A percentile compares a stretch with the other conserved stretches of the same genome.
phyloP scores from a whole-genome alignment of 2,329 filamentous ascomycete species.

The Apiospora marii region DNA sequence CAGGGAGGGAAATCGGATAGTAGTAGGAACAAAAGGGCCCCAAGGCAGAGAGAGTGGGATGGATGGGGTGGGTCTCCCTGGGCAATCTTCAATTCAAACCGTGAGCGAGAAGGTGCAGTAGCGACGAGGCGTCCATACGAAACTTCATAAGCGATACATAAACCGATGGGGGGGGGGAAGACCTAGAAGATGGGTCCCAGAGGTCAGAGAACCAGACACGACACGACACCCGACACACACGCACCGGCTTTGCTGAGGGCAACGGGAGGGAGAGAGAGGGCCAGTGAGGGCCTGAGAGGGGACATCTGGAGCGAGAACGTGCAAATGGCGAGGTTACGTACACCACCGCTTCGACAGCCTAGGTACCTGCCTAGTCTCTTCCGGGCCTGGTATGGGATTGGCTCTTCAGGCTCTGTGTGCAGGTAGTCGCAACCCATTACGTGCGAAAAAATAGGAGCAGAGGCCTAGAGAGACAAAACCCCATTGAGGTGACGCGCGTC shows the following conservation, averaged over 20 bases:
- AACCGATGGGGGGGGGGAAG: background rate
- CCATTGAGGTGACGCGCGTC: conserved; percentile 19
- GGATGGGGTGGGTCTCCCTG: conserved; percentile 12
- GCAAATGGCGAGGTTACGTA: conserved; percentile 25
- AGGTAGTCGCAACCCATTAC: conserved; percentile 15
- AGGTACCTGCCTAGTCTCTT: conserved; percentile 10
- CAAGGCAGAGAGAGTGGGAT: conserved; percentile 21
- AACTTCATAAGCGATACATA: conserved; percentile 2
- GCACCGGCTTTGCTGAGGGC: conserved; percentile 13
- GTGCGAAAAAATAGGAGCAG: conserved; percentile 21
- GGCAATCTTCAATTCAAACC: conserved; percentile 15
- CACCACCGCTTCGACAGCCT: conserved; percentile 18
- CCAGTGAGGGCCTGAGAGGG: background rate
- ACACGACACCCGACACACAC: conserved; percentile 19
- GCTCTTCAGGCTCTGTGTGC: conserved; percentile 19
- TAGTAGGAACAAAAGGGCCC: conserved; percentile 15
- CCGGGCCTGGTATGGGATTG: conserved; percentile 17
- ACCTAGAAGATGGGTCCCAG: background rate
- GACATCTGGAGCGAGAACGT: background rate
- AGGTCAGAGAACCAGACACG: conserved; percentile 14
- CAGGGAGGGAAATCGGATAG: conserved; percentile 26
- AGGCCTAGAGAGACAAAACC: conserved; percentile 19
- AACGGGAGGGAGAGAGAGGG: background rate
- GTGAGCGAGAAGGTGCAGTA: background rate
- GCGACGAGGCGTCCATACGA: background rate